Evolutionary conservation across 2,329 filamentous ascomycete genomes (phyloP), one percentile per base, ranked within the genome.

Genomic region (Alternaria viburni): DNA sequence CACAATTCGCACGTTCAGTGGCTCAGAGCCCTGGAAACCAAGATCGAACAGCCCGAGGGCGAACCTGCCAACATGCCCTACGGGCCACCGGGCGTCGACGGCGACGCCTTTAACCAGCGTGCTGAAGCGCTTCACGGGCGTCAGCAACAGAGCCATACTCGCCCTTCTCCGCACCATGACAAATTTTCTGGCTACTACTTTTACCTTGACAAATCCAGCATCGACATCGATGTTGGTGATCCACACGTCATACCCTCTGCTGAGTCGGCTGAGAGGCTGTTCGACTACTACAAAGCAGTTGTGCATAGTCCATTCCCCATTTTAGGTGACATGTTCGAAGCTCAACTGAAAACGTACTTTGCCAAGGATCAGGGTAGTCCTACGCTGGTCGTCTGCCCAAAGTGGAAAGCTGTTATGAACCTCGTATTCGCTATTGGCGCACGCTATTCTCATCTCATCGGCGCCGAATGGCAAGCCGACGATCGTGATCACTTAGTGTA

Each of bases 391-490:
- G 59, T 56, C 21, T 80, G 77, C n/a, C 36, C 55, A n/a, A 65
- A 57, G 15, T 65, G 62, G 79, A 69, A 73, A 9, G 76, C 74
- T 11, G 72, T 77, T 15, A 54, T 81, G 57, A 81, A 82, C 49
- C 61, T 81, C 9, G 70, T 82, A 7, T 79, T 81, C 47, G 80
- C 80, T 17, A 77, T 82, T 26, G 78, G 76, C 10, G 73, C 79
- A n/a, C 71, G 74, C 51, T 75, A 77, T 61, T 74, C 74, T 12
- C 68, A 76, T 55, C 68, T 79, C 44, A 65, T 62, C 10, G 59
- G 70, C 44, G 70, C 71, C 6, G 64, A 67, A 3, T 72, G 67
- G 64, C 63, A 51, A 32, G 70, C 62, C 13, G 64, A 72, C 30
- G 64, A 62, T 12, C 62, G 61, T 10, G 75, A 79, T 23, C 76